Conservation (phyloP, 23 red algal species). For the Gracilaria caudata region DNA sequence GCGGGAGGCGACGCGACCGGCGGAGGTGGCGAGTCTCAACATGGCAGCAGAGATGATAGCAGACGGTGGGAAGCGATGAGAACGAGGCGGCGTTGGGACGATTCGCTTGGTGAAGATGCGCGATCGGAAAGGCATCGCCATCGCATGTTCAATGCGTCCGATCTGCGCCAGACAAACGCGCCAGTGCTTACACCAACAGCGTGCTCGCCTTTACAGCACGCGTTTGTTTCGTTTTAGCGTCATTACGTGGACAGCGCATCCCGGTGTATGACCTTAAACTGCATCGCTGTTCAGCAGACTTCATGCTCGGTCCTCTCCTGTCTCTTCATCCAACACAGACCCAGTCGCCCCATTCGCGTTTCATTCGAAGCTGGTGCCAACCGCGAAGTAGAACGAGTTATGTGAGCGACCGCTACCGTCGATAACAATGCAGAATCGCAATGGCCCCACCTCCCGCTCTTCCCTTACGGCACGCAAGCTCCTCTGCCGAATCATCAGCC, state of each 20-base stretch:
- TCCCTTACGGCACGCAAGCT: background rate
- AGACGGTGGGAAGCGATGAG: background rate
- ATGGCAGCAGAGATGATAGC: background rate
- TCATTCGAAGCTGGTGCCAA: no score
- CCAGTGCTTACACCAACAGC: background rate
- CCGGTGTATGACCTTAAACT: no score
- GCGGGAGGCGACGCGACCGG: conserved; percentile 53
- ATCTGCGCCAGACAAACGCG: conserved; percentile 17
- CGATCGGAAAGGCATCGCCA: background rate
- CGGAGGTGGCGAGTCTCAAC: conserved; percentile 45
- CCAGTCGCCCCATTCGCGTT: no score
- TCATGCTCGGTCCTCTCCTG: no score
- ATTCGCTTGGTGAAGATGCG: background rate
- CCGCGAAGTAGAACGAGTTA: no score
- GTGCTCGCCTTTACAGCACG: conserved; percentile 8
- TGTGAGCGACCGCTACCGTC: no score
- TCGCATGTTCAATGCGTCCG: conserved; percentile 17
- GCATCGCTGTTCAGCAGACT: no score
- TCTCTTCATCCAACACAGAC: no score
- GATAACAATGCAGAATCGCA: no score
- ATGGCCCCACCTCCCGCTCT: background rate
- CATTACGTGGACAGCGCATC: background rate
- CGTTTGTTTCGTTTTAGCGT: background rate
- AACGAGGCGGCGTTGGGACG: background rate
- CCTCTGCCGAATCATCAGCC: background rate